Conservation (phyloP, 495 filamentous ascomycete genomes). For the Penicillium samsonianum region DNA sequence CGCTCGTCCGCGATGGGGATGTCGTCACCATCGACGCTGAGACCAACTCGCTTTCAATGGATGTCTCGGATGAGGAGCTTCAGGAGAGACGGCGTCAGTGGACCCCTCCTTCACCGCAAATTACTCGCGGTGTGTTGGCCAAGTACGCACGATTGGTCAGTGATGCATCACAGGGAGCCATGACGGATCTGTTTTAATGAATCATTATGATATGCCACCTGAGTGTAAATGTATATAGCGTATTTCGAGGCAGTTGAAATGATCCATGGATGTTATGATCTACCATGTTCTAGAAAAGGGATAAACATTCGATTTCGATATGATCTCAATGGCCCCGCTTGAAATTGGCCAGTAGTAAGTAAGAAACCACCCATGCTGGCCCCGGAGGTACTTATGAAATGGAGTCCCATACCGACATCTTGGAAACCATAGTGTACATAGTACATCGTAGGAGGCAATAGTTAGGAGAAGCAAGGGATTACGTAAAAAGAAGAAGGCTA, state of each 20-base stretch:
- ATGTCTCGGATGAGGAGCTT: conserved; percentile 76
- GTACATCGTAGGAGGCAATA: neutral
- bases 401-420: neutral
- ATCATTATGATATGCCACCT: conserved; percentile 3
- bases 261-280: conserved; percentile 11
- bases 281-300: conserved; percentile 8
- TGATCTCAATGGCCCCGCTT: conserved; percentile 9
- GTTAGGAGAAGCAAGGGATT: neutral
- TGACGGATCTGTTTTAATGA: conserved; percentile 52
- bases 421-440: neutral
- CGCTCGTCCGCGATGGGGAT: conserved; percentile 78
- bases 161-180: conserved; percentile 71
- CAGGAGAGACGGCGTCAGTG: conserved; percentile 64
- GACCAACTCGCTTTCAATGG: conserved; percentile 71
- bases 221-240: neutral
- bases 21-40: conserved; percentile 84
- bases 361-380: neutral
- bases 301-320: conserved; percentile 7
- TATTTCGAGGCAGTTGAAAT: conserved; percentile 3
- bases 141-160: conserved; percentile 83
- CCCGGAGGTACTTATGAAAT: neutral
- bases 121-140: conserved; percentile 84
- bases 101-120: conserved; percentile 69
- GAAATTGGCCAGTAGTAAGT: conserved; percentile 4
- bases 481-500: neutral